A percentile compares a stretch with the other conserved stretches of the same genome.
Conservation (phyloP, 257 asterid species). For the Scutellaria minor region DNA sequence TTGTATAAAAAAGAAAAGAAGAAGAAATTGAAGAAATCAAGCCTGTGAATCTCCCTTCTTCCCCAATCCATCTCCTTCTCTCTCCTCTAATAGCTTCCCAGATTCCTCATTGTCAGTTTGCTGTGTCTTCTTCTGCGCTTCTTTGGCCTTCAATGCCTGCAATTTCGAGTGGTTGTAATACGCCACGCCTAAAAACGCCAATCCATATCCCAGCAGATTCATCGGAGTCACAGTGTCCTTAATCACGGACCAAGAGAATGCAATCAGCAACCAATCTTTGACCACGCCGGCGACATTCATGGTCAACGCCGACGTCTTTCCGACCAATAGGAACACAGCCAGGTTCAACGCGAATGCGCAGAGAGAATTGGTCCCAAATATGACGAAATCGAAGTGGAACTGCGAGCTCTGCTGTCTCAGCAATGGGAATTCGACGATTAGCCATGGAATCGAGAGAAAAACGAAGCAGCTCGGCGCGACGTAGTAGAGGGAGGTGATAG, state of each 20-base stretch:
- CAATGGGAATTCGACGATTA: slow-evolving; percentile 62
- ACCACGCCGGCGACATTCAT: slow-evolving; percentile 86
- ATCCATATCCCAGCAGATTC: slow-evolving; percentile 69
- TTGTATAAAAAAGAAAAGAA: background rate
- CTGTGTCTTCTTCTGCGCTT: slow-evolving; percentile 57
- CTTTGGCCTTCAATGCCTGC: slow-evolving; percentile 77
- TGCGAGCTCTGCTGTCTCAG: slow-evolving; percentile 38
- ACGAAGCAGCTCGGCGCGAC: slow-evolving; percentile 72
- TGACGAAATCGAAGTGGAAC: slow-evolving; percentile 52
- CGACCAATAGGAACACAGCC: slow-evolving; percentile 76
- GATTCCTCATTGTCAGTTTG: slow-evolving; percentile 48
- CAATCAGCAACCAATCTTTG: slow-evolving; percentile 78
- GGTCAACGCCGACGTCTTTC: slow-evolving; percentile 82
- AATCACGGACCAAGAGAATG: slow-evolving; percentile 87
- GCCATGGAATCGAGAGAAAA: slow-evolving; percentile 67
- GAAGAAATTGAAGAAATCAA: slow-evolving; percentile 30
- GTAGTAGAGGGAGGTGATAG: slow-evolving; percentile 72
- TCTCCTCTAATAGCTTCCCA: slow-evolving; percentile 51
- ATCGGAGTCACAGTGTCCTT: slow-evolving; percentile 73
- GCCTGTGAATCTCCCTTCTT: slow-evolving; percentile 51
- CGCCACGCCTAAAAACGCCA: slow-evolving; percentile 75
- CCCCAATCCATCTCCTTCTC: slow-evolving; percentile 50
- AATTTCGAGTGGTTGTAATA: slow-evolving; percentile 68
- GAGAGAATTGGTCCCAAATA: slow-evolving; percentile 70
- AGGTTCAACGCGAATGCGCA: slow-evolving; percentile 78